A percentile compares a stretch with the other conserved stretches of the same genome.
phyloP scores from a whole-genome alignment of 2,329 filamentous ascomycete genomes.

The Ciborinia camelliae region DNA sequence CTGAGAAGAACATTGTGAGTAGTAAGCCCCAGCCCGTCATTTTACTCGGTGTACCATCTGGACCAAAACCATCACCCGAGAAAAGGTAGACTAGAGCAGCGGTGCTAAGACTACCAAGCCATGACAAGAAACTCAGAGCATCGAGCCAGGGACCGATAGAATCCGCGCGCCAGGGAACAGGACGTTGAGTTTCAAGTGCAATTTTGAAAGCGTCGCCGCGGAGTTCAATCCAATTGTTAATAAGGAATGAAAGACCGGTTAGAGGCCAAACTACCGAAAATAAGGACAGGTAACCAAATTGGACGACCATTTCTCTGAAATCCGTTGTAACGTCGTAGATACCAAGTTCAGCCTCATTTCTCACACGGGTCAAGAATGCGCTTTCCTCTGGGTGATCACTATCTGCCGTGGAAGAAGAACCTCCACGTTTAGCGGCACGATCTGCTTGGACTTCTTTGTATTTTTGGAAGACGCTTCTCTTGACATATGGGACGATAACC shows the following conservation, averaged over 20 bases:
- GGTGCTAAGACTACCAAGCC: conserved; percentile 86
- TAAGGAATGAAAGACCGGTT: conserved; percentile 81
- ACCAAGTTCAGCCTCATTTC: conserved; percentile 76
- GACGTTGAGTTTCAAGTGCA: conserved; percentile 81
- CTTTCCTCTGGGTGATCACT: conserved; percentile 73
- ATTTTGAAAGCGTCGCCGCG: conserved; percentile 94
- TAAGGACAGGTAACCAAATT: conserved; percentile 79
- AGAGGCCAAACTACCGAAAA: conserved; percentile 95
- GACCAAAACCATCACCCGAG: conserved; percentile 62
- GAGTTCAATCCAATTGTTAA: conserved; percentile 96
- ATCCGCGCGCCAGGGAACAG: conserved; percentile 84
- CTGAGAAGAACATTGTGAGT: conserved; percentile 76
- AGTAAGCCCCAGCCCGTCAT: conserved; percentile 80
- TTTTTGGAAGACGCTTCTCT: conserved; percentile 73
- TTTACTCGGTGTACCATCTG: conserved; percentile 61
- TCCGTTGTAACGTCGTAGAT: conserved; percentile 88
- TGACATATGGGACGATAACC: conserved; percentile 78
- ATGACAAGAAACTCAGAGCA: conserved; percentile 82
- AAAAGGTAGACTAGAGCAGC: conserved; percentile 90
- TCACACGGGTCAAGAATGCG: conserved; percentile 75
- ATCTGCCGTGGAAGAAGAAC: conserved; percentile 38
- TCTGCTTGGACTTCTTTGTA: conserved; percentile 70
- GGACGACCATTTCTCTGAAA: conserved; percentile 89
- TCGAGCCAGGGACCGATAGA: conserved; percentile 93
- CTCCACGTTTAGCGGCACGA: conserved; percentile 54